Base-by-base conservation (phyloP, 2,329 filamentous ascomycete genomes). In the Alternaria atra region DNA sequence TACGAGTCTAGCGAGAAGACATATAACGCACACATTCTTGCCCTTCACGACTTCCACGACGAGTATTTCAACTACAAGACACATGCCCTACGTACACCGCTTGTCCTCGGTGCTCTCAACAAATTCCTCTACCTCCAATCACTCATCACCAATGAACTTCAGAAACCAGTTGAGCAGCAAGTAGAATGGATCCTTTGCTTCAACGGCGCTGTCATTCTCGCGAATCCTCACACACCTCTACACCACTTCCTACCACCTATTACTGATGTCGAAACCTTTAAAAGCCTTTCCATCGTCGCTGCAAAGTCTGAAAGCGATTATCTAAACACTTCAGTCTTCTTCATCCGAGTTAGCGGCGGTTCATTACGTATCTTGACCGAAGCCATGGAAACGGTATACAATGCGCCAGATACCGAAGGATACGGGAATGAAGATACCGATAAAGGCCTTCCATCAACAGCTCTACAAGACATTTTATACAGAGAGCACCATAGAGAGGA, bases 401-500 rank as follows among this genome's bases (percentile, higher is more conserved):
- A 62, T 64, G 27, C 83, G 44, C 80, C 80, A 0, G 15, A 48
- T 8, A 25, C 7, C 20, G 35, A 42, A 25, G 20, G 39, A 42
- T 25, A 42, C 5, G 12, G 17, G 20, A 51, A 60, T 5, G 13
- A 20, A 15, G 20, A 61, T 13, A 17, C 39, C 3, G 20, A 47
- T 20, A 47, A 13, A 29, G 25, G 15, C 7, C 42, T 44, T n/a
- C 15, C 42, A 27, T 44, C 52, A 0, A 70, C 84, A 4, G 84
- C 82, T 2, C 83, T 85, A 2, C 64, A 73, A 20, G 83, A 80
- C 0, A 73, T 72, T 15, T 52, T 70, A 5, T 20, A n/a, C 23
- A 20, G 13, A 3, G 42, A 48, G 1, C 20, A 35, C n/a, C 39
- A 63, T 25, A 42, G 47, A 15, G 34, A 61, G 6, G 27, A 58